Evolutionary conservation across 768 basidiomycete species (phyloP).

Genomic region (Podaxis sp.): DNA sequence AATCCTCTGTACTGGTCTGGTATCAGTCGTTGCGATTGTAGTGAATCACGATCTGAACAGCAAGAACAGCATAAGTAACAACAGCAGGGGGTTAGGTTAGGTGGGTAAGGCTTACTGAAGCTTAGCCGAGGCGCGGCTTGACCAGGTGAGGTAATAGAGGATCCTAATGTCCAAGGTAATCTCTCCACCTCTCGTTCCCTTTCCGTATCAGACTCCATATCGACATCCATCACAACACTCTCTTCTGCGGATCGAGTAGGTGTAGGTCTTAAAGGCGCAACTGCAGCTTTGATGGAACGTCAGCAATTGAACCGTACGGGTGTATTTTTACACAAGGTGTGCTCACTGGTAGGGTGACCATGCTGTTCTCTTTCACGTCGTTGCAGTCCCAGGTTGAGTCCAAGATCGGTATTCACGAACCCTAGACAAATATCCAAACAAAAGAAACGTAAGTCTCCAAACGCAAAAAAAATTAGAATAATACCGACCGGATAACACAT

Average conservation of each 20-base stretch:
- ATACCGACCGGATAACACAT: constrained; percentile 9
- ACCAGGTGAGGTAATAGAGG: constrained; percentile 1
- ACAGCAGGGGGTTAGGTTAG: neutral
- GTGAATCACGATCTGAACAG: neutral
- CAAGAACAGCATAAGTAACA: neutral
- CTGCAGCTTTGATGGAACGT: neutral
- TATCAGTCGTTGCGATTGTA: neutral
- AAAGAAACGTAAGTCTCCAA: neutral
- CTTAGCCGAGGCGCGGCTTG: neutral
- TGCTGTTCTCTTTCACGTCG: neutral
- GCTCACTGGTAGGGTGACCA: neutral
- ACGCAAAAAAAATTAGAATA: neutral
- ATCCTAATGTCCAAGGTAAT: constrained; percentile 11
- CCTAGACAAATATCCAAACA: neutral
- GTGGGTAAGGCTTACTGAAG: neutral
- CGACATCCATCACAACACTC: constrained; percentile 3
- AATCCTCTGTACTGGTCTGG: neutral
- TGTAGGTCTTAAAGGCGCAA: neutral
- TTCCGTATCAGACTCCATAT: constrained; percentile 15
- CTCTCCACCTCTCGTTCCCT: constrained; percentile 13
- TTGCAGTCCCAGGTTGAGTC: constrained; percentile 1
- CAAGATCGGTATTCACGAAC: neutral
- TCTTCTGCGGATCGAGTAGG: neutral
- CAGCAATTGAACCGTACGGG: neutral
- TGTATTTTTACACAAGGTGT: neutral